Conservation (phyloP, 2,329 filamentous ascomycete genomes). For the Exophiala spinifera region DNA sequence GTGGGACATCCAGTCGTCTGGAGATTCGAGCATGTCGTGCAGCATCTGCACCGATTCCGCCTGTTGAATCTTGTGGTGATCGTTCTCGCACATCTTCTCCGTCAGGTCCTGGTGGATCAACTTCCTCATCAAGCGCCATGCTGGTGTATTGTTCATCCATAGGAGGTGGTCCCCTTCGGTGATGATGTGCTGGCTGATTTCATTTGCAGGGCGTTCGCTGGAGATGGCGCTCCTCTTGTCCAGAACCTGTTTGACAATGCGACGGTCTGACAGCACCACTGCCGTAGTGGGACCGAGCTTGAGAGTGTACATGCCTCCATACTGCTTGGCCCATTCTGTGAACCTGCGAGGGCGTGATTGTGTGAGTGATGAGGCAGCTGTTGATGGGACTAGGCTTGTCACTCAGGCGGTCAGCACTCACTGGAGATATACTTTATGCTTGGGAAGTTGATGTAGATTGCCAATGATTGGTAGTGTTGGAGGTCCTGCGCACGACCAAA, state of each 20-base stretch:
- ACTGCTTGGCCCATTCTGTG: constrained; percentile 43
- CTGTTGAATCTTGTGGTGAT: constrained; percentile 19
- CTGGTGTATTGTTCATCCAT: constrained; percentile 21
- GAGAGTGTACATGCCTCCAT: constrained; percentile 42
- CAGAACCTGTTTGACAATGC: constrained; percentile 42
- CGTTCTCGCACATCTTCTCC: constrained; percentile 42
- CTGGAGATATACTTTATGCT: constrained; percentile 32
- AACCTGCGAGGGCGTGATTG: constrained; percentile 34
- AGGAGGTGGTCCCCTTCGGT: constrained; percentile 20
- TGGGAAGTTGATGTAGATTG: constrained; percentile 45
- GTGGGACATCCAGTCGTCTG: constrained; percentile 17
- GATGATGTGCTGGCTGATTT: constrained; percentile 19
- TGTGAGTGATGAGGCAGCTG: too few relatives aligned
- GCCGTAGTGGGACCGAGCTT: constrained; percentile 42
- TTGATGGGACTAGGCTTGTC: too few relatives aligned
- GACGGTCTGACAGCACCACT: constrained; percentile 41
- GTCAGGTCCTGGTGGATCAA: constrained; percentile 46
- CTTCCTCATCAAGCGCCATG: constrained; percentile 34
- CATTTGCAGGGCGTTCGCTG: constrained; percentile 38
- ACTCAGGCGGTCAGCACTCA: constrained; percentile 13
- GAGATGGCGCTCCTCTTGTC: constrained; percentile 46
- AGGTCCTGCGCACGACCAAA: constrained; percentile 32
- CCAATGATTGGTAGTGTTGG: constrained; percentile 47
- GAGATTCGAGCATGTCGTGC: constrained; percentile 19
- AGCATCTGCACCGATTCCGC: constrained; percentile 25